These are phyloP conservation scores for Telfairia occidentalis DNA, from an alignment of 331 rosid genomes.

Conservation along the genomic window DNA sequence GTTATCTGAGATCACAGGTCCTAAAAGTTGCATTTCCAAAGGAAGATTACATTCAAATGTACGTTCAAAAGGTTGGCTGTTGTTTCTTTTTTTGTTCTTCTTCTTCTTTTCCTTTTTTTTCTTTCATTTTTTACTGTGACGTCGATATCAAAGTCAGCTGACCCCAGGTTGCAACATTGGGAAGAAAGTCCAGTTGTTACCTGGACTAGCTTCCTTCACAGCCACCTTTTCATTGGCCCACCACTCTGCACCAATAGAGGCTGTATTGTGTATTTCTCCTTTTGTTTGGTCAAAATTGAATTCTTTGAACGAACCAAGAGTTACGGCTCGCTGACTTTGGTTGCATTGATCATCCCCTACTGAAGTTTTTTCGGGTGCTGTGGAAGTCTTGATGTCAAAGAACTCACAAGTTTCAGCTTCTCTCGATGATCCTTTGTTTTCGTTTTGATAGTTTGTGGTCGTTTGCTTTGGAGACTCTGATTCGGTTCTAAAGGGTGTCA, in stretches of 20 bases:
- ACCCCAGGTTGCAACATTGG: conserved; percentile 81
- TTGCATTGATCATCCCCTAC: conserved; percentile 43
- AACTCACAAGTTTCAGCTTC: conserved; percentile 21
- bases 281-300: conserved; percentile 78
- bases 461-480: conserved; percentile 42
- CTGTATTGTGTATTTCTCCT: conserved; percentile 36
- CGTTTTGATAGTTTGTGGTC: conserved; percentile 27
- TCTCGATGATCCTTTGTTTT: conserved; percentile 28
- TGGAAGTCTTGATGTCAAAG: conserved; percentile 30
- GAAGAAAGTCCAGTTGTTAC: conserved; percentile 79
- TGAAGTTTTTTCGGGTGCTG: conserved; percentile 23
- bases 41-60: conserved; percentile 24
- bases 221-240: conserved; percentile 60
- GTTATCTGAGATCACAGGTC: conserved; percentile 21
- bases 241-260: conserved; percentile 59
- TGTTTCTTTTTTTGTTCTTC: conserved; percentile 18
- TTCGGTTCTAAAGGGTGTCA: conserved; percentile 30
- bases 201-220: conserved; percentile 60
- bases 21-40: conserved; percentile 18
- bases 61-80: conserved; percentile 27
- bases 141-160: conserved; percentile 27
- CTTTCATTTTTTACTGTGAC: conserved; percentile 13
- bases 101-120: neutral
- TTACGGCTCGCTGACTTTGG: conserved; percentile 52
- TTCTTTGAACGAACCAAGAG: conserved; percentile 59